These are phyloP conservation scores for Penicillium griseofulvum DNA, from an alignment of 2,329 filamentous ascomycete species.

Conservation along the genomic window DNA sequence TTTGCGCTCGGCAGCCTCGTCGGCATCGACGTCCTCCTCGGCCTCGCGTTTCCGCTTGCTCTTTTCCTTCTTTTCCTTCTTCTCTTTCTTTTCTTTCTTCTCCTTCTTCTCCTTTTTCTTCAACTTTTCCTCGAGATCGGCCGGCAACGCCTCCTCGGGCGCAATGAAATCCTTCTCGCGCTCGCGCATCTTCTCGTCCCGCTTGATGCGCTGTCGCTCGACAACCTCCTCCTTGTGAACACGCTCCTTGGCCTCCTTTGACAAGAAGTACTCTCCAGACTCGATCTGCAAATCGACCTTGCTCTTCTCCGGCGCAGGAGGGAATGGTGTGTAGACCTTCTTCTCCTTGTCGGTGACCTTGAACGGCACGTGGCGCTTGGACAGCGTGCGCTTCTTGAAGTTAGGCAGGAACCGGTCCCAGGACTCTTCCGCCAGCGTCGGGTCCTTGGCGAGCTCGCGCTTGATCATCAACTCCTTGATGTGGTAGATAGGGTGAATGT, in stretches of 20 bases:
- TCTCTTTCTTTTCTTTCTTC: constrained; percentile 47
- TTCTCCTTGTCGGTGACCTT: constrained; percentile 90
- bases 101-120: constrained; percentile 49
- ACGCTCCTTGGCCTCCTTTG: constrained; percentile 87
- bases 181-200: constrained; percentile 82
- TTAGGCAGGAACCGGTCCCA: constrained; percentile 97
- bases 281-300: constrained; percentile 98
- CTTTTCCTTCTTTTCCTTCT: constrained; percentile 45
- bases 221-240: constrained; percentile 74
- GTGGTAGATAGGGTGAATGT: constrained; percentile 85
- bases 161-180: constrained; percentile 82
- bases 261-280: constrained; percentile 93
- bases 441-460: constrained; percentile 85
- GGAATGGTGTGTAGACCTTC: constrained; percentile 96
- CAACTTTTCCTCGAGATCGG: constrained; percentile 56
- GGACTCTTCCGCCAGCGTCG: constrained; percentile 78
- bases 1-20: constrained; percentile 52
- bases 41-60: constrained; percentile 43
- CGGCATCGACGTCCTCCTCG: constrained; percentile 34
- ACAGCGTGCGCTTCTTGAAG: constrained; percentile 91
- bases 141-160: constrained; percentile 68
- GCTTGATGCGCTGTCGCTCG: constrained; percentile 82
- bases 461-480: constrained; percentile 97
- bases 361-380: constrained; percentile 75
- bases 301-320: constrained; percentile 95